Conservation (phyloP, 225 moss, liverwort and hornwort species). For the Sphagnum contortum region DNA sequence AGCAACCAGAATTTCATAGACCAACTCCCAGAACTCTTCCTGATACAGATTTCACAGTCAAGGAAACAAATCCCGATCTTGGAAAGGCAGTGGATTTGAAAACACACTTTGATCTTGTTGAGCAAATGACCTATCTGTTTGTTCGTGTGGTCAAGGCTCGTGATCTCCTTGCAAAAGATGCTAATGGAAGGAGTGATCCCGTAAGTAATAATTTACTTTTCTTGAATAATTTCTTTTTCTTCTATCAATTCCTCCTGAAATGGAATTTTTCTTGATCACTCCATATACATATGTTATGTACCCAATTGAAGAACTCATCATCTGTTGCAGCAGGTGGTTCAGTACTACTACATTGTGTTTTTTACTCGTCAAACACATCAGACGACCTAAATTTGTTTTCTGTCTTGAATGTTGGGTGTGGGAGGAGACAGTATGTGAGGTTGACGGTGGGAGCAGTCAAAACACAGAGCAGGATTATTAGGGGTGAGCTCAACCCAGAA, state of each 20-base stretch:
- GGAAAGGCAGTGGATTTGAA: slow-evolving; percentile 73
- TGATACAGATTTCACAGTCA: slow-evolving; percentile 62
- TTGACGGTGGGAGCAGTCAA: slow-evolving; percentile 58
- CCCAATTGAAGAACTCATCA: too few species aligned
- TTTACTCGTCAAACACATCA: too few species aligned
- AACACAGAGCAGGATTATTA: slow-evolving; percentile 57
- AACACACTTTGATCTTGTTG: slow-evolving; percentile 83
- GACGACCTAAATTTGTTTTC: too few species aligned
- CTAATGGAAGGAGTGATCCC: slow-evolving; percentile 66
- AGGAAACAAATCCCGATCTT: slow-evolving; percentile 60
- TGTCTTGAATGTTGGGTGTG: background rate
- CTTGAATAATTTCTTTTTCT: too few species aligned
- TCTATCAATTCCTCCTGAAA: too few species aligned
- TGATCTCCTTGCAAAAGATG: slow-evolving; percentile 59
- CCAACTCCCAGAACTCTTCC: slow-evolving; percentile 41
- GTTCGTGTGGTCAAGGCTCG: slow-evolving; percentile 69
- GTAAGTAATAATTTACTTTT: slow-evolving; percentile 17
- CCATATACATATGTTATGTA: too few species aligned
- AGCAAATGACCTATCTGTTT: slow-evolving; percentile 76
- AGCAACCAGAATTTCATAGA: slow-evolving; percentile 20
- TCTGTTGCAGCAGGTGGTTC: too few species aligned
- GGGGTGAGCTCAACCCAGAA: slow-evolving; percentile 64
- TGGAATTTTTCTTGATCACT: too few species aligned
- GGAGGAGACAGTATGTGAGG: slow-evolving; percentile 60
- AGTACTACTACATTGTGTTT: too few species aligned